Evolutionary conservation across 2,329 filamentous ascomycete species (phyloP), one percentile per base, ranked within the genome.

Genomic region (Neonectria punicea): DNA sequence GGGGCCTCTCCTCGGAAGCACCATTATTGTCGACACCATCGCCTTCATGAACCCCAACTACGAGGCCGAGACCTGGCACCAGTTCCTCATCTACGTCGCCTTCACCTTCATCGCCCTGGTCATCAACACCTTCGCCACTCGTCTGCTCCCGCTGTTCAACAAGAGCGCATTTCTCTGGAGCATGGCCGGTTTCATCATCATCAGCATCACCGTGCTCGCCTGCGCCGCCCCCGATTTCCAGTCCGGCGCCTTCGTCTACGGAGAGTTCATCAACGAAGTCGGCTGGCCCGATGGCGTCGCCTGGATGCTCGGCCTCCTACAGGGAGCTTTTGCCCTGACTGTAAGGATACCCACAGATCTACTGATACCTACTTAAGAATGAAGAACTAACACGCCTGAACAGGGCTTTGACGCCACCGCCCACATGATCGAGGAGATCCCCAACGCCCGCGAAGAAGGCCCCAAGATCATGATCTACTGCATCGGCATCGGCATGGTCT

Each of bases 131-230:
- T 90, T 92, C 68, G 81, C 85, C n/a, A 78, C 74, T 1, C 69
- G 74, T 3, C 72, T 89, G 4, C 81, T 93, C 4, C 90, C 91
- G 0, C 82, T 85, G 13, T 82, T 93, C 69, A 93, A 90, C 74
- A 89, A 91, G 74, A 84, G 84, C 18, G 91, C 91, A 1, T 91
- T 93, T 69, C 84, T 89, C 55, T 93, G 91, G 91, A 91, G 88
- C 3, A 81, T 93, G 2, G 77, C 83, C 2, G 92, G 92, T 0
- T 93, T 93, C 69, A 79, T 86, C 47, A 81, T 93, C 62, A 92
- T 93, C 68, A 90, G 84, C 67, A 91, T 93, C 67, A 91, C 90
- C 0, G 82, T 92, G 0, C 79, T 94, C 53, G 84, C 90, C 4
- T 92, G 89, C 72, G 83, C 90, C 0, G 85, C 90, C 2, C 89